These are phyloP conservation scores for Diddensiella caesifluorescens DNA, from an alignment of 805 yeast genomes.

Conservation along the genomic window DNA sequence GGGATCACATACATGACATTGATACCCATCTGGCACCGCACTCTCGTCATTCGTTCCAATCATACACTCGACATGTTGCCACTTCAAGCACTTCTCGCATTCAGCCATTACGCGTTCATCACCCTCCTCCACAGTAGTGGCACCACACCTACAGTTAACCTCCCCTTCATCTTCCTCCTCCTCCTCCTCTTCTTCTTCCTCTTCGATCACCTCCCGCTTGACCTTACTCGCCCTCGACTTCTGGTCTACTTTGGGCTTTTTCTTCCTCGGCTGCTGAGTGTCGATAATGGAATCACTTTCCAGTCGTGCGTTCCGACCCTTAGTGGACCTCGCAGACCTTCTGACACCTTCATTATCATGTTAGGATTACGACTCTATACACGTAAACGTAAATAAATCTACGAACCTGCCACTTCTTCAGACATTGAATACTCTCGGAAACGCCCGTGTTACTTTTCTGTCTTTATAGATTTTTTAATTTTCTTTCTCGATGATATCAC, in stretches of 20 bases:
- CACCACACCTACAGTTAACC: slow-evolving; percentile 31
- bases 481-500: too few relatives aligned
- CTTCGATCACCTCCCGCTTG: slow-evolving; percentile 6
- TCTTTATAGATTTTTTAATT: too few relatives aligned
- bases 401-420: too few relatives aligned
- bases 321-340: slow-evolving; percentile 37
- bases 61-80: slow-evolving; percentile 68
- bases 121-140: slow-evolving; percentile 26
- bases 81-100: slow-evolving; percentile 57
- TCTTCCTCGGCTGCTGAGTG: slow-evolving; percentile 9
- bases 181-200: slow-evolving; percentile 1
- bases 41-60: slow-evolving; percentile 39
- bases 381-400: too few relatives aligned
- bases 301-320: slow-evolving; percentile 33
- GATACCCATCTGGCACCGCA: slow-evolving; percentile 48
- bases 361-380: too few relatives aligned
- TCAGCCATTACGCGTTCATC: slow-evolving; percentile 51
- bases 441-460: too few relatives aligned
- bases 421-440: too few relatives aligned
- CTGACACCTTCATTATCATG: too few relatives aligned
- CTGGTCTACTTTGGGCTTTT: slow-evolving; percentile 2
- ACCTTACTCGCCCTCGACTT: slow-evolving; percentile 1
- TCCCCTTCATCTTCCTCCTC: slow-evolving; percentile 21
- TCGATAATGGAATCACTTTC: slow-evolving; percentile 12
- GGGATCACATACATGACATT: slow-evolving; percentile 49